phyloP scores from a whole-genome alignment of 306 rosid species.

The Gastrolobium bilobum region DNA sequence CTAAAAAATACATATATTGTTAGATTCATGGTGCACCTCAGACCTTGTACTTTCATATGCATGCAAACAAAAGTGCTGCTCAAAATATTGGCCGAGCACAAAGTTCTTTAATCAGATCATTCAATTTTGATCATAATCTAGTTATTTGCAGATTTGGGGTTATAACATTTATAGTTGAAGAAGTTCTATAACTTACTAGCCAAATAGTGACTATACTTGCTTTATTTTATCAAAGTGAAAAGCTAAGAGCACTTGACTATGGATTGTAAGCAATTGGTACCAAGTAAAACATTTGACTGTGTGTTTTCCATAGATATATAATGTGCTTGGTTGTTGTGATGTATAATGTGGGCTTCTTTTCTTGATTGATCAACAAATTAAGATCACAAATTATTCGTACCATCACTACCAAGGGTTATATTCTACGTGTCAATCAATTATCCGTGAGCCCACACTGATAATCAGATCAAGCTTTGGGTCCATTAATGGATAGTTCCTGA shows the following conservation, averaged over 20 bases:
- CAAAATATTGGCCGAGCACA: conserved; percentile 31
- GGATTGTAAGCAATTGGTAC: background rate
- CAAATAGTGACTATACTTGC: background rate
- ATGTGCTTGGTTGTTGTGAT: conserved; percentile 36
- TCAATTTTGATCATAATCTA: background rate
- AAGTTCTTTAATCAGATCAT: background rate
- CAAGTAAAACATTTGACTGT: background rate
- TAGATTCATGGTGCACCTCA: conserved; percentile 39
- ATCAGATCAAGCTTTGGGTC: conserved; percentile 57
- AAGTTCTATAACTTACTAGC: background rate
- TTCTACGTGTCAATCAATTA: conserved; percentile 48
- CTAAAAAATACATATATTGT: conserved; percentile 8
- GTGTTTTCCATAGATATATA: background rate
- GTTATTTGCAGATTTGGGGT: conserved; percentile 18
- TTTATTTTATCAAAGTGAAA: background rate
- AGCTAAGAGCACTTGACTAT: background rate
- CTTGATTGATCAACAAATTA: conserved; percentile 32
- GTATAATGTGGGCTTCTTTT: conserved; percentile 3
- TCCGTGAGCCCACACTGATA: conserved; percentile 40
- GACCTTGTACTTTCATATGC: conserved; percentile 1
- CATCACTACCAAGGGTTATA: conserved; percentile 32
- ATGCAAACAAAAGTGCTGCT: conserved; percentile 5
- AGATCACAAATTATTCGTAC: conserved; percentile 41
- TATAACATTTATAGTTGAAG: background rate
- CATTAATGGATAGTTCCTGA: conserved; percentile 48